Percentiles rank a stretch among this genome's conserved stretches.
phyloP scores from a whole-genome alignment of 495 filamentous ascomycete species.

The Aspergillus affinis region DNA sequence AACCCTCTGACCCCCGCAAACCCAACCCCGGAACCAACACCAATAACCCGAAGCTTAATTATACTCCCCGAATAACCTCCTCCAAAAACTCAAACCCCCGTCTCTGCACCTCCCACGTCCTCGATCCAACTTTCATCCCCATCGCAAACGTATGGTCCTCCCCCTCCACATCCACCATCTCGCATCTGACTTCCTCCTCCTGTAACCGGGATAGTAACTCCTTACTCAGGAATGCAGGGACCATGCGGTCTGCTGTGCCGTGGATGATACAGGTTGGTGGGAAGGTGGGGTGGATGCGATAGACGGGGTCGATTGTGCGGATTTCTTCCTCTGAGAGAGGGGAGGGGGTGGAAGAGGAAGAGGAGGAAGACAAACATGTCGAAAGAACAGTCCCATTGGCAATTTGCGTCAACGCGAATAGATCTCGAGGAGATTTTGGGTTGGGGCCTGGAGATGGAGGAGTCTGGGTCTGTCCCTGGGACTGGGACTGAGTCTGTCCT shows the following conservation, averaged over 20 bases:
- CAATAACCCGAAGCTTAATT: no score
- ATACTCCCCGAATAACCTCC: no score
- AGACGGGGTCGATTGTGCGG: constrained; percentile 28
- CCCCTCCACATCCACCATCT: constrained; percentile 34
- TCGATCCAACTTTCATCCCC: constrained; percentile 35
- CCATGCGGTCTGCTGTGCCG: constrained; percentile 30
- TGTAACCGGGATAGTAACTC: constrained; percentile 20
- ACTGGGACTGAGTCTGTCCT: constrained; percentile 20
- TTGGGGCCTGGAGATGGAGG: no score
- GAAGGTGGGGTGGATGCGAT: constrained; percentile 19
- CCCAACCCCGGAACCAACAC: no score
- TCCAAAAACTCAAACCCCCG: constrained; percentile 40
- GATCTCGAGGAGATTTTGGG: constrained; percentile 20
- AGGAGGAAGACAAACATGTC: constrained; percentile 29
- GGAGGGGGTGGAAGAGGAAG: no score
- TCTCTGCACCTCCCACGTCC: constrained; percentile 37
- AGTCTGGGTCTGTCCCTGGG: no score
- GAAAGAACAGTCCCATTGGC: constrained; percentile 29
- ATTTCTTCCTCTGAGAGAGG: not conserved
- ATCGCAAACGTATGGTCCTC: constrained; percentile 40
- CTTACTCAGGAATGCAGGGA: constrained; percentile 30
- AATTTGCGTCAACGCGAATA: constrained; percentile 37
- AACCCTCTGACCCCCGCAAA: no score
- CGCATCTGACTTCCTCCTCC: constrained; percentile 26
- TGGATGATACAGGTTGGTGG: constrained; percentile 37